Evolutionary conservation across 768 basidiomycete genomes (phyloP), one percentile per base, ranked within the genome.

Genomic region (Leucocoprinus leucothites): DNA sequence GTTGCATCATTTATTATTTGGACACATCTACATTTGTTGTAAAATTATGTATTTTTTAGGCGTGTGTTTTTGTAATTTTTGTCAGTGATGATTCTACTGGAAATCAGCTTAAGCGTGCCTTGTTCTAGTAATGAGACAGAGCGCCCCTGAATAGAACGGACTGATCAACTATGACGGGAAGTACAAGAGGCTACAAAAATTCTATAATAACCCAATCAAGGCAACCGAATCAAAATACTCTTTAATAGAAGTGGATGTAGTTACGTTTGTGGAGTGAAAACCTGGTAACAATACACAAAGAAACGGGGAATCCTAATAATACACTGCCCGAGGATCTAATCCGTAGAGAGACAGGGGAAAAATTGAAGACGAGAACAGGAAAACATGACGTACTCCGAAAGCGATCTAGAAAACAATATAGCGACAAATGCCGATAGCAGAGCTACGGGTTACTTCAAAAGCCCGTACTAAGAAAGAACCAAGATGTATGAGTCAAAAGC

Each of bases 321-420:
- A 55, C 53, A 55, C 46, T 25, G 24, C 25, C 53, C 44, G 24
- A 35, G 18, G 24, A 40, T 13, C 25, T 38, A 41, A 45, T 47
- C 53, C 53, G 40, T 16, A 13, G 21, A 48, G 16, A 38, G 38
- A 31, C 8, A 44, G n/a, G n/a, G n/a, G 11, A 19, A 24, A 19
- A 51, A 9, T 13, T 18, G 38, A 46, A 35, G n/a, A n/a, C 22
- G 18, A 18, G 45, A 47, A 31, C n/a, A 3, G 28, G 16, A 19
- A 9, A 44, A 16, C 48, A 48, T 36, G 47, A 21, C 31, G n/a
- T 28, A 24, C 40, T 40, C n/a, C 31, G 34, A 41, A 26, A 47
- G 53, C 41, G 46, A 49, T 31, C 53, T 42, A 41, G 48, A 43
- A 43, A 49, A 42, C 41, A 51, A 43, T 31, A 43, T 50, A 31